A percentile compares a stretch with the other conserved stretches of the same genome.
Evolutionary conservation across 768 basidiomycete species (phyloP).

Genomic region (Daedaleopsis sinensis): DNA sequence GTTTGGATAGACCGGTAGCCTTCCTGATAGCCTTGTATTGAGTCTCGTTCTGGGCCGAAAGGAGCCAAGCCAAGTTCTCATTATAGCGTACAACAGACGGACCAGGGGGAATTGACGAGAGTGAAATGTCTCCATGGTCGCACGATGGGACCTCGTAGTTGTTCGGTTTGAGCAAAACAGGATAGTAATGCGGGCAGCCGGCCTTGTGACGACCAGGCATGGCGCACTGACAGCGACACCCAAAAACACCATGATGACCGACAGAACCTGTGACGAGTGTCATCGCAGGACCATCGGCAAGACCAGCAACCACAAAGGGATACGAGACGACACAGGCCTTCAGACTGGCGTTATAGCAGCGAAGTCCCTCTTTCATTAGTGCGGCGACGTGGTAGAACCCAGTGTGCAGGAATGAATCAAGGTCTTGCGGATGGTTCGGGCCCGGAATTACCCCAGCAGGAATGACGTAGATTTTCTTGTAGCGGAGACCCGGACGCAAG

Average conservation of each 20-base stretch:
- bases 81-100: constrained; percentile 19
- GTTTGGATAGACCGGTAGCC: constrained; percentile 38
- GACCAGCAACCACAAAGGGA: constrained; percentile 8
- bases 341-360: constrained; percentile 29
- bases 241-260: constrained; percentile 36
- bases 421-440: constrained; percentile 33
- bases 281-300: constrained; percentile 11
- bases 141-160: constrained; percentile 27
- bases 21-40: constrained; percentile 32
- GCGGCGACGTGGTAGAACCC: constrained; percentile 32
- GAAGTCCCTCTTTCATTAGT: constrained; percentile 29
- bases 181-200: constrained; percentile 35
- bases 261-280: constrained; percentile 35
- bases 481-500: constrained; percentile 25
- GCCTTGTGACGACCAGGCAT: constrained; percentile 33
- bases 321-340: neutral
- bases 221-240: constrained; percentile 39
- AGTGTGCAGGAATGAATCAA: constrained; percentile 36
- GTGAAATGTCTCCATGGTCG: constrained; percentile 34
- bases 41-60: constrained; percentile 19
- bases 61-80: constrained; percentile 21
- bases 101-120: neutral
- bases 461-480: constrained; percentile 32
- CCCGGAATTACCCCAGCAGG: constrained; percentile 32
- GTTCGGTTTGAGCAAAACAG: constrained; percentile 30